phyloP scores from a whole-genome alignment of 257 asterid genomes.

The Nemophila menziesii region DNA sequence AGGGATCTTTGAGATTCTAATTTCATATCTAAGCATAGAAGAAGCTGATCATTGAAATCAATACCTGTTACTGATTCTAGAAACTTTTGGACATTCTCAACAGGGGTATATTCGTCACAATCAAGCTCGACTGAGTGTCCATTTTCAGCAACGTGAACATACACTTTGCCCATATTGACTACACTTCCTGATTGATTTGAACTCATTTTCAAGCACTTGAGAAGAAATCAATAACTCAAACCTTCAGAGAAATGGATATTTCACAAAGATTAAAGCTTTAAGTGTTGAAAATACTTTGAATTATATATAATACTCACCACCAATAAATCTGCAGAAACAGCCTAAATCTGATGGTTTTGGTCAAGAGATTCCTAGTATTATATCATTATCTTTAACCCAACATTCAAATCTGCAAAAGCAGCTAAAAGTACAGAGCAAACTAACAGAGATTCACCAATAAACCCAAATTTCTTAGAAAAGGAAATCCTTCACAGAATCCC shows the following conservation, averaged over 20 bases:
- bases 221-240: conserved; percentile 1
- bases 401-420: neutral
- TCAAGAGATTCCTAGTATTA: neutral
- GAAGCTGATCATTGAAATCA: conserved; percentile 62
- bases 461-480: too few relatives aligned
- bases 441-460: too few relatives aligned
- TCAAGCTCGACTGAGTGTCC: conserved; percentile 67
- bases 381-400: neutral
- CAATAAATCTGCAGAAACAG: neutral
- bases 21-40: conserved; percentile 79
- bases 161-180: conserved; percentile 64
- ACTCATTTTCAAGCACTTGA: conserved; percentile 34
- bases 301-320: conserved; percentile 3
- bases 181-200: conserved; percentile 41
- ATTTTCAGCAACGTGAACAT: conserved; percentile 75
- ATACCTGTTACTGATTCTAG: conserved; percentile 54
- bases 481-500: too few relatives aligned
- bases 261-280: neutral
- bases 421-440: conserved; percentile 5
- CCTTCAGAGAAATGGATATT: conserved; percentile 1
- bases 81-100: conserved; percentile 57
- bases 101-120: conserved; percentile 61
- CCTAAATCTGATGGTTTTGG: conserved; percentile 4
- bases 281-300: neutral
- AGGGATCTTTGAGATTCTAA: conserved; percentile 61